Conservation (phyloP, 2,329 filamentous ascomycete species). For the Aureobasidium sp. region DNA sequence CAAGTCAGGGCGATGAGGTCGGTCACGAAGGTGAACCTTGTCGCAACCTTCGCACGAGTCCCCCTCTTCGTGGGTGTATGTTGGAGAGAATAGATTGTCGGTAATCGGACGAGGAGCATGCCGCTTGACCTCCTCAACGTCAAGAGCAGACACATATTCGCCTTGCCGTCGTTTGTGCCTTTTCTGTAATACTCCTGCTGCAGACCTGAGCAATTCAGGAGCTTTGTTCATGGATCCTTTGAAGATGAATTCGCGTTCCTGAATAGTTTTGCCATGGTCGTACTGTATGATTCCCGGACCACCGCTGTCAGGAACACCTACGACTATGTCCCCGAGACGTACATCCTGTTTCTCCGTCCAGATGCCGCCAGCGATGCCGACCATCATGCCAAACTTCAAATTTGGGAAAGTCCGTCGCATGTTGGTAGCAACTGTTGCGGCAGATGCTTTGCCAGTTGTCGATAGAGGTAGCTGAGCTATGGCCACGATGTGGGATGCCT, state of each 20-base stretch:
- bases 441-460: constrained; percentile 12
- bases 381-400: constrained; percentile 14
- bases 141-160: background rate
- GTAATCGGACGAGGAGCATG: background rate
- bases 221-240: constrained; percentile 16
- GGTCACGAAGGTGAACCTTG: background rate
- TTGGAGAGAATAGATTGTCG: background rate
- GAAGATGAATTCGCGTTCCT: background rate
- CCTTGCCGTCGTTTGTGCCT: constrained; percentile 11
- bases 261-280: constrained; percentile 17
- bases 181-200: constrained; percentile 19
- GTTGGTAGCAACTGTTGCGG: constrained; percentile 15
- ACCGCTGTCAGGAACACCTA: constrained; percentile 16
- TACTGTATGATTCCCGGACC: constrained; percentile 22
- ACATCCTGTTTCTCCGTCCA: background rate
- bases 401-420: constrained; percentile 14
- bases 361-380: constrained; percentile 19
- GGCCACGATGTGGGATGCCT: constrained; percentile 13
- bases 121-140: background rate
- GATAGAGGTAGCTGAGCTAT: constrained; percentile 17
- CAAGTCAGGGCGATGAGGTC: background rate
- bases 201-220: constrained; percentile 19
- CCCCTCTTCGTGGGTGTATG: background rate
- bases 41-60: background rate
- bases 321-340: constrained; percentile 21